phyloP scores from a whole-genome alignment of 169 alveolate genomes.

The Cardiosporidium cionae region DNA sequence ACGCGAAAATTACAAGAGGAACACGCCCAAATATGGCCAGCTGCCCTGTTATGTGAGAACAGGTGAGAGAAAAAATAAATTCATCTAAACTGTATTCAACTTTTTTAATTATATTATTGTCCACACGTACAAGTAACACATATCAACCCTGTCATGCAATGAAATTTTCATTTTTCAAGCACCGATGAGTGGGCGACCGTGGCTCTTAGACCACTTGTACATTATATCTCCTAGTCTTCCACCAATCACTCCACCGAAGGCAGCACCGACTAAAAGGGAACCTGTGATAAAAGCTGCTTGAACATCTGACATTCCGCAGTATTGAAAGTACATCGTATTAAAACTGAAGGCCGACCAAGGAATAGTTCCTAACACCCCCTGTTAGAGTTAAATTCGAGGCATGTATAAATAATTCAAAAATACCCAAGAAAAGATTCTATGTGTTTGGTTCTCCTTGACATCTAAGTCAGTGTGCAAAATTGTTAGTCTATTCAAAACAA shows the following conservation, averaged over 20 bases:
- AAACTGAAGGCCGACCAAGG: conserved; percentile 79
- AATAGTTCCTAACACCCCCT: conserved; percentile 73
- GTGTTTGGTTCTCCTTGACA: too few species aligned
- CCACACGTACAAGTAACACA: too few species aligned
- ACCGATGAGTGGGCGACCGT: conserved; percentile 77
- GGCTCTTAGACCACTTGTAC: conserved; percentile 55
- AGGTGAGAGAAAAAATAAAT: too few species aligned
- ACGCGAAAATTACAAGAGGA: conserved; percentile 50
- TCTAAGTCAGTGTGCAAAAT: too few species aligned
- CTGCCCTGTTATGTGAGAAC: conserved; percentile 25
- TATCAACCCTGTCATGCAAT: too few species aligned
- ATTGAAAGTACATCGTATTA: conserved; percentile 76
- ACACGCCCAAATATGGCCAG: conserved; percentile 52
- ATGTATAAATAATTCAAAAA: too few species aligned
- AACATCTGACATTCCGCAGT: conserved; percentile 68
- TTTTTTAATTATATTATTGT: too few species aligned
- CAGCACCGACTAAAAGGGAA: conserved; percentile 65
- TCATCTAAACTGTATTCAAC: too few species aligned
- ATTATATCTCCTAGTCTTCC: conserved; percentile 70
- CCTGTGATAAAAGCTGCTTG: conserved; percentile 73
- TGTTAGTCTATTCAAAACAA: too few species aligned
- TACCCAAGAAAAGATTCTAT: too few species aligned
- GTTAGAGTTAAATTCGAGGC: conserved; percentile 21
- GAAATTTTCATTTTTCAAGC: too few species aligned
- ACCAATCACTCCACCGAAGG: conserved; percentile 78